Conservation (phyloP, 805 yeast genomes). For the Myxozyma sirexii region DNA sequence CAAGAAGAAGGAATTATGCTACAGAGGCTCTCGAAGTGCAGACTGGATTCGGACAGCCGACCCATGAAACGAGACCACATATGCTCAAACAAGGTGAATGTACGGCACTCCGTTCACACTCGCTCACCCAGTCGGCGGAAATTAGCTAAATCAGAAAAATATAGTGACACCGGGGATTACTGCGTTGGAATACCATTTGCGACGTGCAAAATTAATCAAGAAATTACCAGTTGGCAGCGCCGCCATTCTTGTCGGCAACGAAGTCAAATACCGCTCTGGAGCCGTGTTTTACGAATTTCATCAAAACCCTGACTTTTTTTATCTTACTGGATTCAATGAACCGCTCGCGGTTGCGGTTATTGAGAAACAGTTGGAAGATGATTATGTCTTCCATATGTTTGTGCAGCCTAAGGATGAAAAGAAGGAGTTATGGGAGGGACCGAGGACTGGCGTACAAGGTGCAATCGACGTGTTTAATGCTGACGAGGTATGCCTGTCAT, state of each 20-base stretch:
- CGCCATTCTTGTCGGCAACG: constrained; percentile 74
- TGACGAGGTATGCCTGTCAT: constrained; percentile 53
- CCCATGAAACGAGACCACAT: constrained; percentile 81
- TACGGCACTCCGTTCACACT: too few relatives aligned
- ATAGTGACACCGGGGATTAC: constrained; percentile 80
- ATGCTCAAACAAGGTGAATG: constrained; percentile 68
- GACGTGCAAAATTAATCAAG: constrained; percentile 64
- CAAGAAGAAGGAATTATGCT: neutral
- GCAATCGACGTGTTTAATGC: constrained; percentile 85
- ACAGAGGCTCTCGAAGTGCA: constrained; percentile 6
- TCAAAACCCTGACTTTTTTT: constrained; percentile 85
- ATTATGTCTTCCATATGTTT: constrained; percentile 65
- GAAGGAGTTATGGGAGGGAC: constrained; percentile 94
- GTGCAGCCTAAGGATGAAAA: constrained; percentile 80
- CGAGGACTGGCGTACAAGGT: constrained; percentile 82
- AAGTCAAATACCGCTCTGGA: constrained; percentile 79
- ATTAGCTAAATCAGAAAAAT: too few relatives aligned
- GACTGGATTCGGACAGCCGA: constrained; percentile 69
- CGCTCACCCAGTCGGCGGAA: too few relatives aligned
- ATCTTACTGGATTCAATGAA: constrained; percentile 55
- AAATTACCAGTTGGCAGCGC: constrained; percentile 63
- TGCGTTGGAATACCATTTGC: constrained; percentile 75
- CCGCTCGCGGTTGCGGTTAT: constrained; percentile 42
- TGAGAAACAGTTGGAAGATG: constrained; percentile 47
- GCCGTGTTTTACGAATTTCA: constrained; percentile 90